Evolutionary conservation across 768 basidiomycete genomes (phyloP), one percentile per base, ranked within the genome.

Genomic region (Termitomyces sp.): DNA sequence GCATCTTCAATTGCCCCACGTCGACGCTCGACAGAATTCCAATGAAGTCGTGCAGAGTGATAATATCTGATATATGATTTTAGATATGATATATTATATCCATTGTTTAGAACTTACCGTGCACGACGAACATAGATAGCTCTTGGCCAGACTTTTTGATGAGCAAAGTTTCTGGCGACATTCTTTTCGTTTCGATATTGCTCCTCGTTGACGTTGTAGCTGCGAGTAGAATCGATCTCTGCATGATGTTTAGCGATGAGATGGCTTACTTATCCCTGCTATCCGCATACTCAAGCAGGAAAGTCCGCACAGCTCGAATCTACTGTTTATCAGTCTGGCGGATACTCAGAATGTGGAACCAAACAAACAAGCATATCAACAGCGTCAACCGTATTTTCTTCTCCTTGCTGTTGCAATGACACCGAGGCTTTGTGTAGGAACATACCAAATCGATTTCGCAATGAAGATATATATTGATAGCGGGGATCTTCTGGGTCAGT

Each of bases 381-480:
- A 5, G 87, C 85, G 69, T 94, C 92, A 8, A 94, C 83, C 2
- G 86, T 87, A 61, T 87, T 89, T 69, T 90, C 87, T 65, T 88
- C 86, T 5, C 89, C 90, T 69, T 90, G 89, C 59, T 82, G 78
- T 36, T 80, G 80, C 61, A 92, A 69, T 18, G 82, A 80, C 6
- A 76, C 73, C 0, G 92, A 91, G 0, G 90, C 89, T 26, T 76
- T 69, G 62, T 91, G 88, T 29, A 96, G 72, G 61, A 92, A 83
- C 24, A 72, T 71, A 0, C 89, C 90, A 61, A 90, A 87, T 8
- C 87, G 80, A 22, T 73, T 69, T 51, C 83, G 82, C 58, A 92
- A 69, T 2, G 69, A 62, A 5, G 73, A 68, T 18, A 92, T 79
- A 61, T 84, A 87, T 59, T 80, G 75, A 66, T 87, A 84, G 34